Evolutionary conservation across 305 asterid genomes (phyloP).

Genomic region (Fraxinus velutina): DNA sequence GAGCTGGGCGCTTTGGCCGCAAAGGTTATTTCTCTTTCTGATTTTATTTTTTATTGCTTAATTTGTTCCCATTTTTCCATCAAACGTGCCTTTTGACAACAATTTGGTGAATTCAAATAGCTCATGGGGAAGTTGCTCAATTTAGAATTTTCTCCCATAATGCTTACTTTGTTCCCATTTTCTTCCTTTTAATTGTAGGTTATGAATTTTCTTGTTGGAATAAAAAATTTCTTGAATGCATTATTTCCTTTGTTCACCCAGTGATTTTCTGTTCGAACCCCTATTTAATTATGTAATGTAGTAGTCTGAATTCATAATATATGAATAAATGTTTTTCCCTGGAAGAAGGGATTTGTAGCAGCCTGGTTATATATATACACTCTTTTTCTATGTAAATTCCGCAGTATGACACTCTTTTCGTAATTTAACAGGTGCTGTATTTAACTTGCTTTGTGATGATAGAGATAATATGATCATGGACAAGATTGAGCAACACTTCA

Average conservation of each 20-base stretch:
- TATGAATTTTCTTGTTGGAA: neutral
- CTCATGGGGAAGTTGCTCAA: neutral
- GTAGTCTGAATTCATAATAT: neutral
- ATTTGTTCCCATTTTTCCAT: neutral
- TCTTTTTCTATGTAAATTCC: neutral
- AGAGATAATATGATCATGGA: conserved; percentile 50
- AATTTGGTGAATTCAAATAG: neutral
- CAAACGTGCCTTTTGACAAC: neutral
- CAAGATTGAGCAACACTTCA: conserved; percentile 68
- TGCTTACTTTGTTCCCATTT: neutral
- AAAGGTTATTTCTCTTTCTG: conserved; percentile 49
- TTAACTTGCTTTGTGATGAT: conserved; percentile 56
- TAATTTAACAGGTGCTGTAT: conserved; percentile 66
- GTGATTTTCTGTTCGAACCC: neutral
- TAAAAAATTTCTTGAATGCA: neutral
- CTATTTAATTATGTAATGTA: neutral
- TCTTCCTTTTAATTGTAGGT: neutral
- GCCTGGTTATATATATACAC: neutral
- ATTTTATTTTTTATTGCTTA: neutral
- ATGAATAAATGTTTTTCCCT: neutral
- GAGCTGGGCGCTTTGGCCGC: conserved; percentile 99
- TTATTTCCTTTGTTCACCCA: neutral
- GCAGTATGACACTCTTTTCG: neutral
- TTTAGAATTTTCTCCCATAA: neutral
- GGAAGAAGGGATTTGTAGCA: neutral